phyloP scores from a whole-genome alignment of 371 early-diverging fungal genomes.

The Dentiscutata heterogama region DNA sequence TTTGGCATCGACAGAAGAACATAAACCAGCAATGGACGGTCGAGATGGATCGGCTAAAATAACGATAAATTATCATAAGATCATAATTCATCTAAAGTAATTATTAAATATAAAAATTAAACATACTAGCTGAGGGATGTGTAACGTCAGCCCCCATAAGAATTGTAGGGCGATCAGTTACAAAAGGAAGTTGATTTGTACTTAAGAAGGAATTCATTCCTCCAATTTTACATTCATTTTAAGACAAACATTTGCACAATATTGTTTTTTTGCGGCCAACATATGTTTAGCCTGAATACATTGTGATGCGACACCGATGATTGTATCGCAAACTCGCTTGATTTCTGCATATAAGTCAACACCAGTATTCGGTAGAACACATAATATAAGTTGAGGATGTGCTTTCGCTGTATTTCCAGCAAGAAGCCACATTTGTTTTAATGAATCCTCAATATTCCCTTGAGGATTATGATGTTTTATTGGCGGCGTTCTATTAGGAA shows the following conservation, averaged over 20 bases:
- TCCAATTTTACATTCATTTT: slow-evolving; percentile 92
- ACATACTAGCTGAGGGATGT: slow-evolving; percentile 81
- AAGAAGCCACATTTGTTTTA: slow-evolving; percentile 35
- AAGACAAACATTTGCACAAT: slow-evolving; percentile 79
- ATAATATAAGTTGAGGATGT: slow-evolving; percentile 80
- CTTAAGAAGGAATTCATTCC: slow-evolving; percentile 76
- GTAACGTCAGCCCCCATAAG: slow-evolving; percentile 98
- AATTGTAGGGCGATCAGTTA: slow-evolving; percentile 82
- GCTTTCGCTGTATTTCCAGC: slow-evolving; percentile 74
- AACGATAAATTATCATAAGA: slow-evolving; percentile 1
- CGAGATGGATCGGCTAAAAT: slow-evolving; percentile 57
- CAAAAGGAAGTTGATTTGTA: slow-evolving; percentile 63
- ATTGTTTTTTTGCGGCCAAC: slow-evolving; percentile 71
- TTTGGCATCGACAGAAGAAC: slow-evolving; percentile 89
- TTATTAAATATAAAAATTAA: slow-evolving; percentile 2
- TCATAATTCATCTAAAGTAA: not conserved
- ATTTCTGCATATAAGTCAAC: slow-evolving; percentile 87
- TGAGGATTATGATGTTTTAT: slow-evolving; percentile 76
- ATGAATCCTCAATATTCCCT: slow-evolving; percentile 60
- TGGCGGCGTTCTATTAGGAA: slow-evolving; percentile 72
- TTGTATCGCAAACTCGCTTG: slow-evolving; percentile 94
- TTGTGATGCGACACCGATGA: slow-evolving; percentile 91
- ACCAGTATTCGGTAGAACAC: slow-evolving; percentile 66
- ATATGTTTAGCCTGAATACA: slow-evolving; percentile 89
- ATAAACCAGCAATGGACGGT: slow-evolving; percentile 93